These are phyloP conservation scores for Lagenidium sp. DNA, from an alignment of 352 stramenopile genomes.

Conservation along the genomic window DNA sequence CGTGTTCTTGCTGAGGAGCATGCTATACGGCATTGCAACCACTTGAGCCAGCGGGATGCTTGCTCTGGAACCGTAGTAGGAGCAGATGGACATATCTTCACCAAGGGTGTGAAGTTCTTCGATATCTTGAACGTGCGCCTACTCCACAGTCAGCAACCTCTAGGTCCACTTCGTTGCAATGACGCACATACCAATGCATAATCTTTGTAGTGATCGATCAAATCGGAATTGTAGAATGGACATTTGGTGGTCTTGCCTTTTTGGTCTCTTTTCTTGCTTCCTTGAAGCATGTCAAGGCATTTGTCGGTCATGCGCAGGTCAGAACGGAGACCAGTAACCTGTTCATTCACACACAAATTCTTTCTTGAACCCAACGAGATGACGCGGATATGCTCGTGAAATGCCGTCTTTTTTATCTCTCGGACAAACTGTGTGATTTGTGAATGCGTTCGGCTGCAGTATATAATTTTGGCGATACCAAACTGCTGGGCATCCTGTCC, in stretches of 20 bases:
- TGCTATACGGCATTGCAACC: slow-evolving; percentile 89
- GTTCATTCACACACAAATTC: slow-evolving; percentile 75
- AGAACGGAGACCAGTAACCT: slow-evolving; percentile 48
- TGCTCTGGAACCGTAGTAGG: slow-evolving; percentile 95
- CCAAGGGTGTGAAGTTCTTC: slow-evolving; percentile 93
- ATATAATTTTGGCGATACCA: slow-evolving; percentile 79
- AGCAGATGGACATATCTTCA: slow-evolving; percentile 88
- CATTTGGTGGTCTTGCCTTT: slow-evolving; percentile 55
- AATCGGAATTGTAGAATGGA: slow-evolving; percentile 73
- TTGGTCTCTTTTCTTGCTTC: slow-evolving; percentile 36
- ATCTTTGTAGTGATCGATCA: slow-evolving; percentile 64
- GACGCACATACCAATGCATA: slow-evolving; percentile 61
- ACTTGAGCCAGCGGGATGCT: slow-evolving; percentile 88
- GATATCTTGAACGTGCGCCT: slow-evolving; percentile 90
- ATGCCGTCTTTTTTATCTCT: slow-evolving; percentile 80
- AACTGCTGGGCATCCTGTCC: slow-evolving; percentile 8
- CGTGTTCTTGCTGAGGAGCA: slow-evolving; percentile 88
- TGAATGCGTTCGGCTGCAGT: slow-evolving; percentile 87
- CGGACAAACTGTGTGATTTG: slow-evolving; percentile 86
- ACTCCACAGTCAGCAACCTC: too few relatives aligned
- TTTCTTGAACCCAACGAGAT: slow-evolving; percentile 80
- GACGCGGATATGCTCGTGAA: slow-evolving; percentile 57
- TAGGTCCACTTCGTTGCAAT: too few relatives aligned
- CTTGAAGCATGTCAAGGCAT: slow-evolving; percentile 83
- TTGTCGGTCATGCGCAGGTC: slow-evolving; percentile 80